Evolutionary conservation across 2,329 filamentous ascomycete genomes (phyloP).

Genomic region (Calonectria hongkongensis): DNA sequence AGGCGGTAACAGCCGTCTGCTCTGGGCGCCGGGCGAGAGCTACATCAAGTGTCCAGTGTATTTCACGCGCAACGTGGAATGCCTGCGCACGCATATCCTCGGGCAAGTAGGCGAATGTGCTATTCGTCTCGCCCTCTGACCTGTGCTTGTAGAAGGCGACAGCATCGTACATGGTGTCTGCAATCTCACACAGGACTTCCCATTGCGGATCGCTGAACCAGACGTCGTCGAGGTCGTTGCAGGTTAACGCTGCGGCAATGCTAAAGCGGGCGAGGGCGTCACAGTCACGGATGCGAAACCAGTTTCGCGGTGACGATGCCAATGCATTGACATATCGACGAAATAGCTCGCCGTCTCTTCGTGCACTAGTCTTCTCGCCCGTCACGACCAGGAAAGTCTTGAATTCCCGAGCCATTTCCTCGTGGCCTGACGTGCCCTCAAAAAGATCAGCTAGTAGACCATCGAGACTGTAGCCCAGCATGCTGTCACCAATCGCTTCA

Average conservation of each 20-base stretch:
- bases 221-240: neutral
- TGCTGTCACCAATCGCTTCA: neutral
- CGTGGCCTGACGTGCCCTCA: neutral
- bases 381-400: neutral
- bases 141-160: neutral
- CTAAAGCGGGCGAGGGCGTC: neutral
- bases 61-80: neutral
- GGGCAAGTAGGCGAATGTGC: neutral
- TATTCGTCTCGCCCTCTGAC: neutral
- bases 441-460: neutral
- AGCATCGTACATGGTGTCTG: constrained; percentile 8
- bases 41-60: neutral
- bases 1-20: neutral
- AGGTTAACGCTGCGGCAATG: neutral
- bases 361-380: neutral
- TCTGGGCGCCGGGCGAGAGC: neutral
- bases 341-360: neutral
- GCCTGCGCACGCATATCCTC: constrained; percentile 3
- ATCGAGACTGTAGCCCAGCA: neutral
- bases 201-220: neutral
- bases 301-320: neutral
- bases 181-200: neutral
- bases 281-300: neutral
- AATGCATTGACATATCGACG: neutral
- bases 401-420: neutral